A percentile compares a stretch with the other conserved stretches of the same genome.
phyloP scores from a whole-genome alignment of 169 alveolate species.

The Cryptosporidium tyzzeri region DNA sequence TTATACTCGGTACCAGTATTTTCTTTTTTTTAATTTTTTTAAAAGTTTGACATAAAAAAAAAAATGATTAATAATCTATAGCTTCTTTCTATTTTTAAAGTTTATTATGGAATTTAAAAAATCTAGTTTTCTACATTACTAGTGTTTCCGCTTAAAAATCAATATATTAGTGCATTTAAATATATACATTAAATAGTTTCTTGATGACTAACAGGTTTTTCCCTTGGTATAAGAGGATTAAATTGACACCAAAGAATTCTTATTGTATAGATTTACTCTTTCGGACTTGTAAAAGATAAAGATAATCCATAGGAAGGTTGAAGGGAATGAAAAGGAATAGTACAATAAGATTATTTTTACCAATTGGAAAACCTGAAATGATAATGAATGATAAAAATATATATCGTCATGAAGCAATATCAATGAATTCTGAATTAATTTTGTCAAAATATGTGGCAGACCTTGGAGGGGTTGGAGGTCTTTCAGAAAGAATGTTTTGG shows the following conservation, averaged over 20 bases:
- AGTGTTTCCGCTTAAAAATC: not conserved
- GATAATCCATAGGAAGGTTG: not conserved
- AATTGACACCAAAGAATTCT: not conserved
- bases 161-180: not conserved
- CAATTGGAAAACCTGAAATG: not conserved
- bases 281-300: not conserved
- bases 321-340: too few species aligned
- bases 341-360: too few species aligned
- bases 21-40: too few species aligned
- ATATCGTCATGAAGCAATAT: not conserved
- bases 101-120: not conserved
- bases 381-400: not conserved
- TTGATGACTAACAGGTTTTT: not conserved
- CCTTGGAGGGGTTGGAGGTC: conserved; percentile 76
- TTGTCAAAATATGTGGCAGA: conserved; percentile 65
- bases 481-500: conserved; percentile 52
- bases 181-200: not conserved
- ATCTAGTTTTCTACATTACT: conserved; percentile 2
- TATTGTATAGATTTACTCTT: not conserved
- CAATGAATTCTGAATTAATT: conserved; percentile 45
- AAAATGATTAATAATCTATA: too few species aligned
- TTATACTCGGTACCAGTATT: not conserved
- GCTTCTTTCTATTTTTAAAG: not conserved
- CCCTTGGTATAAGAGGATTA: not conserved
- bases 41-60: too few species aligned